Evolutionary conservation across 495 filamentous ascomycete species (phyloP).

Genomic region (Penicillium parvum): DNA sequence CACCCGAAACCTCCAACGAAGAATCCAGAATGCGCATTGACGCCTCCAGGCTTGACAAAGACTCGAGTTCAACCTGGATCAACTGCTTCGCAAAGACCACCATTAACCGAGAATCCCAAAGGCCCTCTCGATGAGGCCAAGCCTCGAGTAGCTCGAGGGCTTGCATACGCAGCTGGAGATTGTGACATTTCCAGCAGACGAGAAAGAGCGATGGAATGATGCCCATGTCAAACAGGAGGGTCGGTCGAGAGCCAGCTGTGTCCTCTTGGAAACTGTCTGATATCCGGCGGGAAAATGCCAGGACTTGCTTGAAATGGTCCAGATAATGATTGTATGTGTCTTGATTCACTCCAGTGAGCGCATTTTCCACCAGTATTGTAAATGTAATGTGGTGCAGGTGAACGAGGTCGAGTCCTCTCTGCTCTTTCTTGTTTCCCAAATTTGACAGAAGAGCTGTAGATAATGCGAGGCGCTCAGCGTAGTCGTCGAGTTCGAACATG

Average conservation of each 20-base stretch:
- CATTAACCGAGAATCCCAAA: conserved; percentile 33
- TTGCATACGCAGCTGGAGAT: conserved; percentile 28
- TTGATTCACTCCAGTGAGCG: not conserved
- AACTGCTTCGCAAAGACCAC: conserved; percentile 9
- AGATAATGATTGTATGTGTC: not conserved
- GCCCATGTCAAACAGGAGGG: conserved; percentile 11
- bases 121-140: conserved; percentile 44
- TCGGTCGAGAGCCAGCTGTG: not conserved
- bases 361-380: conserved; percentile 8
- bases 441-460: not conserved
- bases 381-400: conserved; percentile 5
- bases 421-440: conserved; percentile 3
- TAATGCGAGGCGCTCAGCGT: not conserved
- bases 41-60: not conserved
- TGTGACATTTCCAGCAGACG: conserved; percentile 45
- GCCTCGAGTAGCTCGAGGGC: conserved; percentile 34
- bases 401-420: conserved; percentile 14
- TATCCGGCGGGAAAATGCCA: conserved; percentile 2
- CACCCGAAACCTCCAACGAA: conserved; percentile 1
- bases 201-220: conserved; percentile 42
- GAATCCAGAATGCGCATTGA: not conserved
- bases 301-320: not conserved
- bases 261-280: conserved; percentile 6
- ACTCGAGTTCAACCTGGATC: conserved; percentile 8
- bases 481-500: not conserved